A percentile compares a stretch with the other conserved stretches of the same genome.
Conservation (phyloP, 1,284 basidiomycete genomes). For the Ceratobasidium sp. region DNA sequence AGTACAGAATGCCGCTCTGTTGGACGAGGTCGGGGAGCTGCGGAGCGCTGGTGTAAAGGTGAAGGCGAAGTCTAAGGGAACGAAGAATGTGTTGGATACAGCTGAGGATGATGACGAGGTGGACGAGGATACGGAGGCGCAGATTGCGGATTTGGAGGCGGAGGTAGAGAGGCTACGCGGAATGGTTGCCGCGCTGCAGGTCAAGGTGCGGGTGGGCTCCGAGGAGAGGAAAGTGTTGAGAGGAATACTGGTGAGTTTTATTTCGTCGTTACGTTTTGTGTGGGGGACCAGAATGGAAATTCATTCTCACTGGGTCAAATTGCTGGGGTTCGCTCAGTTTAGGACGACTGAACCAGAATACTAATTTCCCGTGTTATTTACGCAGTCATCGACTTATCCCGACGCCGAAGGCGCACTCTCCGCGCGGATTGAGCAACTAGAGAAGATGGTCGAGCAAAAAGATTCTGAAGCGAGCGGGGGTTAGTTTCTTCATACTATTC, state of each 20-base stretch:
- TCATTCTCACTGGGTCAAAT: too few species aligned
- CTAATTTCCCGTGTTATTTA: background rate
- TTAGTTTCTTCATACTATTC: constrained; percentile 51
- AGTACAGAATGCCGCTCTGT: constrained; percentile 69
- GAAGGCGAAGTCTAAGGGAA: constrained; percentile 66
- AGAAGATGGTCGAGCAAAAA: constrained; percentile 65
- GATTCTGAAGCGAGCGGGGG: constrained; percentile 62
- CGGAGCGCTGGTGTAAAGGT: constrained; percentile 53
- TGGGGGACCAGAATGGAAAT: too few species aligned
- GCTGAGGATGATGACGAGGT: constrained; percentile 65
- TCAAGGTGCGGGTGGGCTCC: constrained; percentile 64
- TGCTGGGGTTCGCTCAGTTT: too few species aligned
- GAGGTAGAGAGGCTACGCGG: constrained; percentile 58
- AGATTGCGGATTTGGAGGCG: constrained; percentile 58
- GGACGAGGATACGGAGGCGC: constrained; percentile 59
- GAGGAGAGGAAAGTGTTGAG: constrained; percentile 73
- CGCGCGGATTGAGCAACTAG: constrained; percentile 69
- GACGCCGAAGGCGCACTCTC: constrained; percentile 57
- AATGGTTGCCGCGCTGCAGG: constrained; percentile 63
- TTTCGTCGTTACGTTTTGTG: background rate
- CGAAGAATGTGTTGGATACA: constrained; percentile 68
- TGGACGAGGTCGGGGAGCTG: constrained; percentile 65
- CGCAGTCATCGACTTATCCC: constrained; percentile 20
- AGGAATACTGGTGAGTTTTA: constrained; percentile 69
- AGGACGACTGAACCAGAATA: too few species aligned